phyloP scores from a whole-genome alignment of 2,329 filamentous ascomycete genomes.

The Nectriaceae sp. region DNA sequence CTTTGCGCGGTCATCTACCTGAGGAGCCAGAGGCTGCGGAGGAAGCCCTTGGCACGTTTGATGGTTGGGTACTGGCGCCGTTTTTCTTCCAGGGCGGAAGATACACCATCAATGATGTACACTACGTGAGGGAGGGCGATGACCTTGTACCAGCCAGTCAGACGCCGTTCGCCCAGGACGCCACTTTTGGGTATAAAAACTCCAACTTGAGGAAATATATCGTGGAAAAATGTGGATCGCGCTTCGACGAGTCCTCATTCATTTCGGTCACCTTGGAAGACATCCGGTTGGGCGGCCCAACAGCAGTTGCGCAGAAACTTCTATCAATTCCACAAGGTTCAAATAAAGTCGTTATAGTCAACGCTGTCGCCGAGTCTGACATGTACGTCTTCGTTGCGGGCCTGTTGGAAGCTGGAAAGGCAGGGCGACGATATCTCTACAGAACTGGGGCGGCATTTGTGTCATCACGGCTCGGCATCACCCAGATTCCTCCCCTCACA shows the following conservation, averaged over 20 bases:
- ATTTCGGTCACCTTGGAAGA: conserved; percentile 32
- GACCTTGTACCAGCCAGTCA: conserved; percentile 42
- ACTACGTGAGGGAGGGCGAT: conserved; percentile 57
- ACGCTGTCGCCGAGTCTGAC: conserved; percentile 53
- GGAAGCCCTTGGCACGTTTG: conserved; percentile 47
- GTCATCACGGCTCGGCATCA: conserved; percentile 51
- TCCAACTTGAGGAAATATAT: conserved; percentile 52
- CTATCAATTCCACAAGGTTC: conserved; percentile 36
- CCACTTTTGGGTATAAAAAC: conserved; percentile 56
- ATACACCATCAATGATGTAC: conserved; percentile 55
- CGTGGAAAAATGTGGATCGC: conserved; percentile 48
- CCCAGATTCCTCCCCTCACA: conserved; percentile 49
- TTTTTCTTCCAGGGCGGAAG: conserved; percentile 60
- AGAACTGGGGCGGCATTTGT: conserved; percentile 43
- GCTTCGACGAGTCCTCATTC: conserved; percentile 27
- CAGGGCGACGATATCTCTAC: conserved; percentile 38
- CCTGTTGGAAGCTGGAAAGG: conserved; percentile 38
- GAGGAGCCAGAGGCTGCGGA: conserved; percentile 54
- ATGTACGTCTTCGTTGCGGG: conserved; percentile 57
- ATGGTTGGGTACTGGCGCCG: conserved; percentile 55
- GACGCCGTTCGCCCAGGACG: conserved; percentile 59
- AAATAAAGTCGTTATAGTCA: conserved; percentile 50
- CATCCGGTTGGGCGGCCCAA: conserved; percentile 32
- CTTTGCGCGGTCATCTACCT: conserved; percentile 56
- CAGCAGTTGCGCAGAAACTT: conserved; percentile 25